Conservation (phyloP, 192 early-diverging fungal species). For the Cladochytrium replicatum region DNA sequence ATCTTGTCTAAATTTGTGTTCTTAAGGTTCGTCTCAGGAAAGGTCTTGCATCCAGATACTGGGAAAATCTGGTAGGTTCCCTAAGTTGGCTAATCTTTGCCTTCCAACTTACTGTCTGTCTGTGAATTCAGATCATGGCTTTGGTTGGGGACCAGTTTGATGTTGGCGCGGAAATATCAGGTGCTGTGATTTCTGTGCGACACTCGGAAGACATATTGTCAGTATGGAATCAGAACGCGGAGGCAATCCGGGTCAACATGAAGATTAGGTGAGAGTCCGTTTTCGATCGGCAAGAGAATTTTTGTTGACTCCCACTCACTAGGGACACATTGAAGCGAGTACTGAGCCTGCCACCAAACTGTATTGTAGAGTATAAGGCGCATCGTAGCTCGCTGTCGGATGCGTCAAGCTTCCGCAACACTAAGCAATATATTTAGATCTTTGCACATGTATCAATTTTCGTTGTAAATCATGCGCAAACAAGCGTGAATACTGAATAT, state of each 20-base stretch:
- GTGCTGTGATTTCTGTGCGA: slow-evolving; percentile 85
- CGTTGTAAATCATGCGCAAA: too few relatives aligned
- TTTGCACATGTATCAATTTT: too few relatives aligned
- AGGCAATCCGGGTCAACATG: slow-evolving; percentile 70
- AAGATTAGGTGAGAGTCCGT: slow-evolving; percentile 56
- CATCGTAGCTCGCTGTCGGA: too few relatives aligned
- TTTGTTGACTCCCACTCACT: too few relatives aligned
- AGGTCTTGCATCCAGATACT: slow-evolving; percentile 81
- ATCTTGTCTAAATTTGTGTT: too few relatives aligned
- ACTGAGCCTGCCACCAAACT: slow-evolving; percentile 74
- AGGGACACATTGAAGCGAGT: slow-evolving; percentile 83
- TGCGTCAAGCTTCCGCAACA: too few relatives aligned
- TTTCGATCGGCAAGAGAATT: not conserved
- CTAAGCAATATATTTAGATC: too few relatives aligned
- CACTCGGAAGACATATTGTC: slow-evolving; percentile 90
- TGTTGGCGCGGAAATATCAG: slow-evolving; percentile 81
- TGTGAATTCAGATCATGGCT: slow-evolving; percentile 72
- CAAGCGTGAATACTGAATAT: too few relatives aligned
- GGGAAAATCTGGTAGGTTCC: slow-evolving; percentile 72
- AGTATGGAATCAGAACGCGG: slow-evolving; percentile 84
- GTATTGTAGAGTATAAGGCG: slow-evolving; percentile 91
- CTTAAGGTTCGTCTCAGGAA: slow-evolving; percentile 73
- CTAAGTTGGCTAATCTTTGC: too few relatives aligned
- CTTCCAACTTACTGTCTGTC: too few relatives aligned
- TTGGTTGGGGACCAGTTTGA: slow-evolving; percentile 88